phyloP scores from a whole-genome alignment of 108 stramenopile species.

The Phaeodactylum tricornutum region DNA sequence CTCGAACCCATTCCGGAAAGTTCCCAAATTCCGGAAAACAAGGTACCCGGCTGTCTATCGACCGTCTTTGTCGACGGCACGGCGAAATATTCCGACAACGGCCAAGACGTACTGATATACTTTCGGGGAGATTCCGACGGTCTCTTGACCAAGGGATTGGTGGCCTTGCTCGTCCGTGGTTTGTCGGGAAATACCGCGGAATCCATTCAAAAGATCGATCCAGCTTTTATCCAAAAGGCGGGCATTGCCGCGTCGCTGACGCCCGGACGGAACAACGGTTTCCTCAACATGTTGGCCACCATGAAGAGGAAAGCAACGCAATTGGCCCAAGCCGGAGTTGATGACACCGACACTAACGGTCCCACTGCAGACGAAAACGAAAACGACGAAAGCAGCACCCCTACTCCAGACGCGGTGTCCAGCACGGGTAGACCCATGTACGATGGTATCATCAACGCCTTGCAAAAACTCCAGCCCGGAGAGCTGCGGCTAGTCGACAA shows the following conservation, averaged over 20 bases:
- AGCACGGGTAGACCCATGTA: conserved; percentile 52
- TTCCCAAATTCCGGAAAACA: conserved; percentile 62
- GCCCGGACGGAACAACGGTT: conserved; percentile 95
- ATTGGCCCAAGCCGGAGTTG: conserved; percentile 9
- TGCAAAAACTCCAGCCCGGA: conserved; percentile 63
- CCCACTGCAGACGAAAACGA: background rate
- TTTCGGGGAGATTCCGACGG: conserved; percentile 92
- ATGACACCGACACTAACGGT: background rate
- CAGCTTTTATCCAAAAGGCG: conserved; percentile 80
- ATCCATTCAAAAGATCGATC: conserved; percentile 67
- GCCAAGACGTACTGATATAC: conserved; percentile 39
- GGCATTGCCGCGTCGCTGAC: conserved; percentile 86
- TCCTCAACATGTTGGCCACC: conserved; percentile 89
- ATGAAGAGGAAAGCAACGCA: conserved; percentile 81
- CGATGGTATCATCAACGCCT: conserved; percentile 57
- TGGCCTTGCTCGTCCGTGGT: conserved; percentile 78
- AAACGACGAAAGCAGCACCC: conserved; percentile 2
- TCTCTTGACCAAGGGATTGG: conserved; percentile 89
- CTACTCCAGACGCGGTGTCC: background rate
- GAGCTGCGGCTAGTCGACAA: conserved; percentile 54
- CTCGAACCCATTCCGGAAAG: conserved; percentile 39
- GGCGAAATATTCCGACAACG: conserved; percentile 25
- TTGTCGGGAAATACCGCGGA: conserved; percentile 65
- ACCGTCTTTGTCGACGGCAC: conserved; percentile 74
- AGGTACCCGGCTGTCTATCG: conserved; percentile 87